Evolutionary conservation across 192 early-diverging fungal species (phyloP), one percentile per base, ranked within the genome.

Genomic region (Gonapodya sp.): DNA sequence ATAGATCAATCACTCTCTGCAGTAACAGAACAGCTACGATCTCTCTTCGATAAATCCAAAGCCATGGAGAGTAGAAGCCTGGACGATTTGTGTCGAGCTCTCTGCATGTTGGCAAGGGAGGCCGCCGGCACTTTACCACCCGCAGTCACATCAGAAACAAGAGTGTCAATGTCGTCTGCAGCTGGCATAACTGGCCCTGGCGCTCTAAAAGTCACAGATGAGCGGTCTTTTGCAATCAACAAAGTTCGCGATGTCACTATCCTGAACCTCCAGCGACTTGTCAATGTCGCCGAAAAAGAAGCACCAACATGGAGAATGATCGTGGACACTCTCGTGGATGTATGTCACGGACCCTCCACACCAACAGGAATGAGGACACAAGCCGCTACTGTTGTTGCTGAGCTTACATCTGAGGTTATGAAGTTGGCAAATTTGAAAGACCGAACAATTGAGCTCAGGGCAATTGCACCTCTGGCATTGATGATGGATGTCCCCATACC

Each of bases 171-270:
- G 8, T 64, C 46, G 8, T 16, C 79, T 35, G 73, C 82, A 35
- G 34, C 77, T 36, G 80, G 32, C 0, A 35, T 87, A 30, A 72
- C 84, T 30, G 81, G 85, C 2, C 85, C 83, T 35, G 85, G 84
- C 75, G 32, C 84, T 31, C 80, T 82, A 89, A 93, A 89, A 86
- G 84, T 82, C n/a, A 84, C 89, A 0, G 91, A 95, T 36, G 90
- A 94, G 46, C 92, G 90, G 83, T 92, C 91, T 14, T 95, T 95
- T 87, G 93, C 93, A 0, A 86, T 95, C n/a, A 86, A 90, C 34
- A 93, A 94, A 81, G 82, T 96, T 36, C 86, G 88, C 35, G 89
- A 91, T 74, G 87, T 94, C 14, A 80, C 88, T 1, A 81, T 89
- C 1, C 46, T 90, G 18, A 94, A 94, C 78, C 80, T 87, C 35